Evolutionary conservation across 176 grass and related monocot genomes (phyloP).

Genomic region (Panicum miliaceum): DNA sequence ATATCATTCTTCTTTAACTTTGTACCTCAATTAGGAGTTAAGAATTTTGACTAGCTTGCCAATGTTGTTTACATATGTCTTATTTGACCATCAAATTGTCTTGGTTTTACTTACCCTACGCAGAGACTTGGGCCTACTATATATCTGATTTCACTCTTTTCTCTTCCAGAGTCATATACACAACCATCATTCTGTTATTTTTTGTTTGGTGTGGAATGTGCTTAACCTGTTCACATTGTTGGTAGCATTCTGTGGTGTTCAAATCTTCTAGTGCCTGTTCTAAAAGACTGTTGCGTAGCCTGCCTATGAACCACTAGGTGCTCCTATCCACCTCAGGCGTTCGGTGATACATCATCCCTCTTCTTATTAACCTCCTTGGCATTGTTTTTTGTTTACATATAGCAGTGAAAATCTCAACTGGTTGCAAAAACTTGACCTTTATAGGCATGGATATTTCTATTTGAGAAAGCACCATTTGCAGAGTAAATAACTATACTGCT

Average conservation of each 20-base stretch:
- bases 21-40: background rate
- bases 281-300: background rate
- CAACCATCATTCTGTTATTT: background rate
- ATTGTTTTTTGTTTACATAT: constrained; percentile 11
- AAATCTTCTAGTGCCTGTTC: constrained; percentile 24
- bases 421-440: background rate
- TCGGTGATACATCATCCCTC: background rate
- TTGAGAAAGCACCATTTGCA: background rate
- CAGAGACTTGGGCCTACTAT: background rate
- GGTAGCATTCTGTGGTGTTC: background rate
- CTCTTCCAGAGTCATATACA: background rate
- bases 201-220: background rate
- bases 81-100: background rate
- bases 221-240: background rate
- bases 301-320: background rate
- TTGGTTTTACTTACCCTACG: background rate
- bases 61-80: constrained; percentile 8
- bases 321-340: background rate
- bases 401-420: background rate
- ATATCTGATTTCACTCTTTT: constrained; percentile 8
- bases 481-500: constrained; percentile 5
- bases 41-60: background rate
- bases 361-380: background rate
- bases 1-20: constrained; percentile 7
- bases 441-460: background rate